These are phyloP conservation scores for Pseudogymnoascus sp. DNA, from an alignment of 2,329 filamentous ascomycete genomes.

Conservation along the genomic window DNA sequence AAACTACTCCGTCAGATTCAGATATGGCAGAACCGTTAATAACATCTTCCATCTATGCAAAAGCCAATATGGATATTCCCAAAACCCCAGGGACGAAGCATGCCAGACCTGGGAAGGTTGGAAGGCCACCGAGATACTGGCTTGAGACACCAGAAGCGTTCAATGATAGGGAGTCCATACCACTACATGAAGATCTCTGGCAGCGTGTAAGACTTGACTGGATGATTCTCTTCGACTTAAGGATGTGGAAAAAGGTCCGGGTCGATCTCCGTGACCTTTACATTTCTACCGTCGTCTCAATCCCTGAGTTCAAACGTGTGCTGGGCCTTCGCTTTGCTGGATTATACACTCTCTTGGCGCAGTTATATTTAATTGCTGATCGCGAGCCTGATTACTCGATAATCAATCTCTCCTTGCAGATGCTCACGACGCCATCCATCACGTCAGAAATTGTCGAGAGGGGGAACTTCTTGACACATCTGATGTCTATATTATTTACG, in stretches of 20 bases:
- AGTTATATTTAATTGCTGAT: slow-evolving; percentile 92
- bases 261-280: slow-evolving; percentile 88
- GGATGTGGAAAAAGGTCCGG: slow-evolving; percentile 93
- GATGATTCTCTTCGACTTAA: slow-evolving; percentile 86
- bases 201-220: slow-evolving; percentile 86
- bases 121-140: slow-evolving; percentile 67
- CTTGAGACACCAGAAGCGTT: slow-evolving; percentile 69
- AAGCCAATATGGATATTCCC: slow-evolving; percentile 65
- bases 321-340: slow-evolving; percentile 89
- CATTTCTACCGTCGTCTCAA: slow-evolving; percentile 90
- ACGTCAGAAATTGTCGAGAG: slow-evolving; percentile 91
- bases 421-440: slow-evolving; percentile 93
- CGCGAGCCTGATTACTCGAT: slow-evolving; percentile 96
- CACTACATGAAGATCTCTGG: slow-evolving; percentile 77
- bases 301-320: slow-evolving; percentile 92
- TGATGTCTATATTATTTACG: slow-evolving; percentile 94
- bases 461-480: slow-evolving; percentile 89
- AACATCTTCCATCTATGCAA: slow-evolving; percentile 52
- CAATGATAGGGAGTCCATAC: slow-evolving; percentile 51
- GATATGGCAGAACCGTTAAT: slow-evolving; percentile 63
- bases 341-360: slow-evolving; percentile 85
- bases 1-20: slow-evolving; percentile 63
- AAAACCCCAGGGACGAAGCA: slow-evolving; percentile 59
- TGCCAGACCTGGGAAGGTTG: slow-evolving; percentile 33
- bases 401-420: slow-evolving; percentile 93